phyloP scores from a whole-genome alignment of 1,284 basidiomycete genomes.

The Grifola frondosa region DNA sequence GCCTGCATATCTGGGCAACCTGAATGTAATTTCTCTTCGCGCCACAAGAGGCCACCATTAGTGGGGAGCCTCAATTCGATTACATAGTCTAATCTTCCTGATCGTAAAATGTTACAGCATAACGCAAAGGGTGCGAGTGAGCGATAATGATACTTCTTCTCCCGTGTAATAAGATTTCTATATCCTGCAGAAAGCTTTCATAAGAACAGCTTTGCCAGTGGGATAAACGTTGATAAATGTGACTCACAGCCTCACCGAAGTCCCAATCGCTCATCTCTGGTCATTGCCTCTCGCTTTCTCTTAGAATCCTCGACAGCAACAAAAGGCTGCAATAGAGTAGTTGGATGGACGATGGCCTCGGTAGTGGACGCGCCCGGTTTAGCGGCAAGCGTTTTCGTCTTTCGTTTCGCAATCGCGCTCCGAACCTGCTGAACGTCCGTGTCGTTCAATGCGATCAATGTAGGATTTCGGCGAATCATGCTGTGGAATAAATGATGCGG shows the following conservation, averaged over 20 bases:
- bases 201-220: too few relatives aligned
- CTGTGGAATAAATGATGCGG: slow-evolving; percentile 8
- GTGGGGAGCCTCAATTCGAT: too few relatives aligned
- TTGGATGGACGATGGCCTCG: slow-evolving; percentile 13
- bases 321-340: slow-evolving; percentile 23
- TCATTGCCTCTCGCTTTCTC: slow-evolving; percentile 36
- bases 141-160: too few relatives aligned
- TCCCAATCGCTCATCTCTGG: slow-evolving; percentile 38
- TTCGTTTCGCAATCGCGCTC: slow-evolving; percentile 56
- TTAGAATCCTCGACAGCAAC: slow-evolving; percentile 37
- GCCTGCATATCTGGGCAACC: too few relatives aligned
- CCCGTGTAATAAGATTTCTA: too few relatives aligned
- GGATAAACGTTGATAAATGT: too few relatives aligned
- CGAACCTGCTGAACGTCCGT: slow-evolving; percentile 73
- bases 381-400: slow-evolving; percentile 36
- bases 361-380: slow-evolving; percentile 12
- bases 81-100: too few relatives aligned
- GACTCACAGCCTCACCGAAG: slow-evolving; percentile 16
- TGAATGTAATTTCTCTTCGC: too few relatives aligned
- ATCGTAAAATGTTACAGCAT: too few relatives aligned
- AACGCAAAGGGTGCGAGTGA: too few relatives aligned
- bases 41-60: too few relatives aligned
- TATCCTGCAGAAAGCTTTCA: too few relatives aligned
- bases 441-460: slow-evolving; percentile 71
- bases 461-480: slow-evolving; percentile 77